Evolutionary conservation across 2,329 filamentous ascomycete genomes (phyloP), one percentile per base, ranked within the genome.

Genomic region (Elsinoe arachidis): DNA sequence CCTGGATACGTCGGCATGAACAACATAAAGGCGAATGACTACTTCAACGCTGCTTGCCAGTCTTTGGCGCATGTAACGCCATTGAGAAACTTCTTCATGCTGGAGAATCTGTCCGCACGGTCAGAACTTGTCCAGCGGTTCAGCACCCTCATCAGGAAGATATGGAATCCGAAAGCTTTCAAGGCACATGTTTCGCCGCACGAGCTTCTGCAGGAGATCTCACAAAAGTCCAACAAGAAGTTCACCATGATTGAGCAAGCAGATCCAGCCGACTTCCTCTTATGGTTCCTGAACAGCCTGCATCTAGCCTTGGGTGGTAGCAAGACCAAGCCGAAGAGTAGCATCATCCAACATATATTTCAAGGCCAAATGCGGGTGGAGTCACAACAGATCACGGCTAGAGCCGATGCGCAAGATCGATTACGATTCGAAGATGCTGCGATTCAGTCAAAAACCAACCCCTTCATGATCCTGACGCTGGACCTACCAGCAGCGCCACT

Each of bases 11-110:
- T 99, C 60, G 93, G 93, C 63, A 95, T 99, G 88, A 99, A 99
- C 79, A 99, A 99, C 74, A 96, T 99, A 79, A 99, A 99, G 73
- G 90, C 93, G 59, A 99, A 99, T 74, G 93, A 99, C 76, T 99
- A 99, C 74, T 81, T 97, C 68, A 99, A 99, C 69, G 92, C 96
- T 23, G 82, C 96, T 2, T 86, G 95, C 51, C 93, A 99, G 72
- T 86, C 91, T 5, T 80, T 99, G 37, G 86, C 92, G 2, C 93
- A 99, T 72, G 90, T 97, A 23, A 78, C 85, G 17, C 92, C 93
- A 3, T 77, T 99, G 63, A 84, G 93, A 34, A 96, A 97, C 70
- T 97, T 84, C 74, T 85, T 97, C 69, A 84, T 99, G 66, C 81
- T 97, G 1, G 89, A 96, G 68, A 82, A 95, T 64, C 85, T 96